Evolutionary conservation across 2,329 filamentous ascomycete genomes (phyloP), one percentile per base, ranked within the genome.

Genomic region (Cladorrhinum sp.): DNA sequence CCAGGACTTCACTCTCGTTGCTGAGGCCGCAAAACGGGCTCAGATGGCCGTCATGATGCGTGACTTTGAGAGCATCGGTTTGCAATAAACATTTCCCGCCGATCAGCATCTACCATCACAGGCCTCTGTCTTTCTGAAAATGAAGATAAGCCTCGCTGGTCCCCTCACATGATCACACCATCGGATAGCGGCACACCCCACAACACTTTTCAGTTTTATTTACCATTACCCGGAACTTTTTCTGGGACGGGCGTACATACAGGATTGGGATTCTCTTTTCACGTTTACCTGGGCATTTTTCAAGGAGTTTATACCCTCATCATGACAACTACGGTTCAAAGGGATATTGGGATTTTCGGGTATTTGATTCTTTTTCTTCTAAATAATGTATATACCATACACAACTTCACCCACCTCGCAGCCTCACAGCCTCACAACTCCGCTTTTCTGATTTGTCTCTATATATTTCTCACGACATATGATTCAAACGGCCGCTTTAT

Each of bases 21-120:
- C 93, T 36, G 93, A 98, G 79, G 93, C 93, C 1, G 93, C 92
- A 49, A 96, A 96, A 77, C 83, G 93, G 48, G 93, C 93, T 9
- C 92, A 97, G 76, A 90, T 97, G 81, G 91, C 91, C 48, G 87
- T 92, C 70, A 79, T 97, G 73, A 90, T 93, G 81, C 84, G 93
- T 64, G 93, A 97, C 75, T 82, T 98, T 71, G 92, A 91, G 70
- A 85, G 86, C 65, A 82, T 90, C 70, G 85, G 84, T 57, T 75
- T 92, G 51, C 84, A 73, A 60, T 75, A 69, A 61, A 49, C 50
- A 24, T 29, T 20, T n/a, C 41, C 22, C 4, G 27, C 10, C 23
- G 3, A 18, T 12, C 49, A 18, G 18, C 53, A 20, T 55, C 22
- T 20, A n/a, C 22, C n/a, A 18, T n/a, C 23, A 8, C 49, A 12